phyloP scores from a whole-genome alignment of 2,329 filamentous ascomycete species.

The Xylariales sp. region DNA sequence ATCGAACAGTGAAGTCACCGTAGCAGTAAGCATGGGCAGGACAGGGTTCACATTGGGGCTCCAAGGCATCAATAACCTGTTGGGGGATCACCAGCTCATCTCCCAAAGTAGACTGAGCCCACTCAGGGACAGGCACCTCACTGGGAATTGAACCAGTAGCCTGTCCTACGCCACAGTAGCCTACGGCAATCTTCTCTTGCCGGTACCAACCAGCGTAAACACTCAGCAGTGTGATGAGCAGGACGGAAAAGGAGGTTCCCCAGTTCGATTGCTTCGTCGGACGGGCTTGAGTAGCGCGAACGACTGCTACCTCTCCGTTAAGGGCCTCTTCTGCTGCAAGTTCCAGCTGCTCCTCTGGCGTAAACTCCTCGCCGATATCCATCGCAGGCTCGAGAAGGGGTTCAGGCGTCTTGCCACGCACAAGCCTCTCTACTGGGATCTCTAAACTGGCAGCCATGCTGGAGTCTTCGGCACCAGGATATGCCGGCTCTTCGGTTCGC shows the following conservation, averaged over 20 bases:
- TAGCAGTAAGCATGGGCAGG: slow-evolving; percentile 89
- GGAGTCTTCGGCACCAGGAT: slow-evolving; percentile 47
- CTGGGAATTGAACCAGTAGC: slow-evolving; percentile 48
- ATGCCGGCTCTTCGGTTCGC: slow-evolving; percentile 37
- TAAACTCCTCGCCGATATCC: slow-evolving; percentile 86
- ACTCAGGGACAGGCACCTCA: slow-evolving; percentile 37
- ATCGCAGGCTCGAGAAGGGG: slow-evolving; percentile 30
- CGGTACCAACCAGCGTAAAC: slow-evolving; percentile 81
- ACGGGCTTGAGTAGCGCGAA: slow-evolving; percentile 30
- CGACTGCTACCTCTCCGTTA: slow-evolving; percentile 42
- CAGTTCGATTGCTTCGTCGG: slow-evolving; percentile 39
- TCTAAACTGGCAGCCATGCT: slow-evolving; percentile 57
- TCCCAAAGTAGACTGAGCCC: slow-evolving; percentile 32
- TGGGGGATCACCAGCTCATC: slow-evolving; percentile 65
- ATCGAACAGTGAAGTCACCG: slow-evolving; percentile 69
- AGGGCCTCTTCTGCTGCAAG: slow-evolving; percentile 65
- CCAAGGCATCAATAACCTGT: slow-evolving; percentile 63
- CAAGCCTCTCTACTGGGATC: slow-evolving; percentile 41
- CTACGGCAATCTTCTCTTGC: slow-evolving; percentile 93
- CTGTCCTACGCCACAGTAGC: slow-evolving; percentile 85
- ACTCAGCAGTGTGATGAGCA: slow-evolving; percentile 65
- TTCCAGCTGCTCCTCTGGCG: slow-evolving; percentile 82
- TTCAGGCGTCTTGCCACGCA: slow-evolving; percentile 28
- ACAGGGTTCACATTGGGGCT: slow-evolving; percentile 84
- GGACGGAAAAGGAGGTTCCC: slow-evolving; percentile 64